Evolutionary conservation across 2,329 filamentous ascomycete species (phyloP), one percentile per base, ranked within the genome.

Genomic region (Xylariaceae sp.): DNA sequence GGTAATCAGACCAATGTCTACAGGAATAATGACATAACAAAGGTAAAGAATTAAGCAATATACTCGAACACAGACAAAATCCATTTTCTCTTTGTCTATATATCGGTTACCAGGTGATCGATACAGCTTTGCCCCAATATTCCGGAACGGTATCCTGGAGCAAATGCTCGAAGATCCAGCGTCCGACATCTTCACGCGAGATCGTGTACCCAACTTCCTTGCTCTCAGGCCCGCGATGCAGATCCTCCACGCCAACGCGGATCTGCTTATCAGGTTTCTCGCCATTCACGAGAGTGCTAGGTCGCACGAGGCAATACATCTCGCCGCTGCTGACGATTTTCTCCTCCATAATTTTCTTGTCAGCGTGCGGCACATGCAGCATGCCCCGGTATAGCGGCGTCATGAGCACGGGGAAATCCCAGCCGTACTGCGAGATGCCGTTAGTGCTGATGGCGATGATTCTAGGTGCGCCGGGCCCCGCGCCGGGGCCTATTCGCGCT

Each of bases 311-410:
- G n/a, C 69, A 69, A 47, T 68, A 76, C n/a, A 59, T 53, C 54
- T 75, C 73, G 4, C 56, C 65, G 39, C 64, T 65, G 2, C 29
- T 62, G 0, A 32, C 42, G 5, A 76, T 37, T 4, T 13, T 33
- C 23, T 60, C 41, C 66, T 82, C 79, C 76, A 80, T 79, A 20
- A 63, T 68, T 42, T 63, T 66, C 69, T 82, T 83, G 58, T 82
- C 80, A 8, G 48, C 64, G 60, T 80, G 79, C 9, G 79, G 75
- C 23, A 69, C 68, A 30, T 62, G 60, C 3, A 81, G 65, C 30
- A 76, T 47, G 42, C 68, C 57, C 7, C 71, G 65, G 60, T 81
- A 82, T 8, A 82, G 54, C 0, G 77, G 78, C 2, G 69, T 36
- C 57, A 77, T 66, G 0, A 70, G 50, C 4, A 78, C 39, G 1